Evolutionary conservation across 2,329 filamentous ascomycete genomes (phyloP).

Genomic region (Cladosporium cucumerinum): DNA sequence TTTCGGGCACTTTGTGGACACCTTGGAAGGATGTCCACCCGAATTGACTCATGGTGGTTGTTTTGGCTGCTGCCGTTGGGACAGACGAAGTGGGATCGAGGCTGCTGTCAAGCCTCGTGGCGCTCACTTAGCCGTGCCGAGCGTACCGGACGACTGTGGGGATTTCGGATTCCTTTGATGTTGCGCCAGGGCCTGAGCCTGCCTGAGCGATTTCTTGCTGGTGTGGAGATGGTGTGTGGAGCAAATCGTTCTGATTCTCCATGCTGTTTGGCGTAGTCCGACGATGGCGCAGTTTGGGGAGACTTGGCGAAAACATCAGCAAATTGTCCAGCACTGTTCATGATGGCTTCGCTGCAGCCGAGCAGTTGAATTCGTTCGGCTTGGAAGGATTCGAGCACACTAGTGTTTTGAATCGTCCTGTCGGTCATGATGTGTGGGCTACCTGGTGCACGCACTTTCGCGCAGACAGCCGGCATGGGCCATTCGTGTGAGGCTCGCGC

Average conservation of each 20-base stretch:
- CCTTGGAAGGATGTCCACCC: neutral
- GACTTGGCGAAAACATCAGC: neutral
- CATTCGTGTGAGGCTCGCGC: neutral
- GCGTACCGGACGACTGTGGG: slow-evolving; percentile 13
- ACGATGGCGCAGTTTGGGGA: neutral
- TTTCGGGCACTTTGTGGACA: slow-evolving; percentile 13
- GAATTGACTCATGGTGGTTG: neutral
- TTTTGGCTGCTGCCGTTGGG: slow-evolving; percentile 1
- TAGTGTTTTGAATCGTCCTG: neutral
- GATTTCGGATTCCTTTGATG: neutral
- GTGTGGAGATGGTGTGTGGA: slow-evolving; percentile 6
- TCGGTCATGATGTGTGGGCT: neutral
- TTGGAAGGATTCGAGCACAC: neutral
- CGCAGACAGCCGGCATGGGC: neutral
- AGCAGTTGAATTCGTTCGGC: neutral
- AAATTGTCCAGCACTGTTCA: neutral
- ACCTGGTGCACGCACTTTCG: neutral
- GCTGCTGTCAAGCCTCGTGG: slow-evolving; percentile 16
- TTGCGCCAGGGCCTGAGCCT: neutral
- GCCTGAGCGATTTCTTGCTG: slow-evolving; percentile 1
- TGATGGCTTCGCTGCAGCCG: neutral
- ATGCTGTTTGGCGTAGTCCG: neutral
- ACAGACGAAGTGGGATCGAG: slow-evolving; percentile 10
- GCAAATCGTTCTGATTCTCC: neutral
- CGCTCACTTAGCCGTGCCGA: slow-evolving; percentile 16